Percentiles rank a stretch among this genome's conserved stretches.
Conservation (phyloP, 345 rosid species). For the Anacardium occidentale region DNA sequence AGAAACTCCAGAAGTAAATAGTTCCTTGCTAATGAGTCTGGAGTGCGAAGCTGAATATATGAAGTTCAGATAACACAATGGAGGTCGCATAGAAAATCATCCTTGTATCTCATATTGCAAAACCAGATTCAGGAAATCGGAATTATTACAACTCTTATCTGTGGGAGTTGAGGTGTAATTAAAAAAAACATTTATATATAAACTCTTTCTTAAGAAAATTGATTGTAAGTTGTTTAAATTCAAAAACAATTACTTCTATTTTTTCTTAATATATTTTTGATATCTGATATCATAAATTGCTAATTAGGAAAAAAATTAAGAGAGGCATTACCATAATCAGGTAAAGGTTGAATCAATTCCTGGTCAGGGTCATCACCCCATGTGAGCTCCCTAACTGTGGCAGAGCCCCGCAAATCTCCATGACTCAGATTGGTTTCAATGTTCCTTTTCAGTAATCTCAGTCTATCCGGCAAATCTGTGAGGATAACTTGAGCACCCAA, state of each 20-base stretch:
- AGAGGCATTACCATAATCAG: constrained; percentile 60
- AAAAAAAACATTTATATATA: no score
- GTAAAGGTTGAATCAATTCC: constrained; percentile 62
- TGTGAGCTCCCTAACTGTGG: constrained; percentile 58
- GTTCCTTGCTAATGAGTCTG: background rate
- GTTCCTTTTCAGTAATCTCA: constrained; percentile 76
- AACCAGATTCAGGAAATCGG: no score
- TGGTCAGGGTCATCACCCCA: constrained; percentile 76
- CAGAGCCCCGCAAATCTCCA: constrained; percentile 57
- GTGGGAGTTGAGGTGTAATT: no score
- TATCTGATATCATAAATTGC: background rate
- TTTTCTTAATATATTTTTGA: no score
- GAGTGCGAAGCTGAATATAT: background rate
- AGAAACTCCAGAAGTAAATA: no score
- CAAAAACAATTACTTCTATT: no score
- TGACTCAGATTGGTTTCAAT: constrained; percentile 52
- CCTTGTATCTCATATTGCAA: no score
- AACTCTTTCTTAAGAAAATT: no score
- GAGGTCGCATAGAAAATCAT: no score
- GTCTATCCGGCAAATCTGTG: constrained; percentile 87
- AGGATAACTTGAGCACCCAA: constrained; percentile 77
- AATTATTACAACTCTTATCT: no score
- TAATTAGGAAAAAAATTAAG: constrained; percentile 1
- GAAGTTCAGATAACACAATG: no score
- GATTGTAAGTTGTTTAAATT: no score